Percentiles rank a stretch among this genome's conserved stretches.
These are phyloP conservation scores for Pulveroboletus ravenelii DNA, from an alignment of 768 basidiomycete genomes.

Conservation along the genomic window DNA sequence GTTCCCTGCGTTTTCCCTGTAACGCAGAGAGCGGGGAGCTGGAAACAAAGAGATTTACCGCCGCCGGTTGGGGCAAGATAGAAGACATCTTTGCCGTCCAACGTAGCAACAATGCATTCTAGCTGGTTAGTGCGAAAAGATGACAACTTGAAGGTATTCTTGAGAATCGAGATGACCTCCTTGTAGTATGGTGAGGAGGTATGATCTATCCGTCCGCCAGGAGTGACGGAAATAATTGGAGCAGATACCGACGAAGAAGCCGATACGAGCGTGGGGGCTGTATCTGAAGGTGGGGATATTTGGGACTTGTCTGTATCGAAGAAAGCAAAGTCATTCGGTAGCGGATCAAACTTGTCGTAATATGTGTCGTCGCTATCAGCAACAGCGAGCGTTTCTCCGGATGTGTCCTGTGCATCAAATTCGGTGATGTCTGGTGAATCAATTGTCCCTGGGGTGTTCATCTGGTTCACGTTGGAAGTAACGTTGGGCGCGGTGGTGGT, in stretches of 20 bases:
- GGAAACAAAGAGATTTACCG: constrained; percentile 84
- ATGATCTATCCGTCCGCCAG: constrained; percentile 23
- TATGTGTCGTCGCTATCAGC: constrained; percentile 43
- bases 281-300: constrained; percentile 1
- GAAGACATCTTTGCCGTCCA: constrained; percentile 83
- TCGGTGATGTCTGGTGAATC: constrained; percentile 16
- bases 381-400: constrained; percentile 16
- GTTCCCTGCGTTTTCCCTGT: constrained; percentile 71
- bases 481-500: not conserved
- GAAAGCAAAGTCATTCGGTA: constrained; percentile 16
- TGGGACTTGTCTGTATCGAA: constrained; percentile 11
- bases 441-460: not conserved
- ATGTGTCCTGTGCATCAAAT: constrained; percentile 21
- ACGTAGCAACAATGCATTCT: constrained; percentile 74
- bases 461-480: not conserved
- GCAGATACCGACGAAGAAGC: constrained; percentile 9
- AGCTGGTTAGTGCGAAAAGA: constrained; percentile 81
- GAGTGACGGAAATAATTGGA: not conserved
- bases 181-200: constrained; percentile 30
- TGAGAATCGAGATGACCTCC: constrained; percentile 30
- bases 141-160: constrained; percentile 52
- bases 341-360: constrained; percentile 43
- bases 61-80: constrained; percentile 97
- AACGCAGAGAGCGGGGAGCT: constrained; percentile 83
- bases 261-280: constrained; percentile 5